Conservation (phyloP, 495 filamentous ascomycete genomes). For the Lasiosphaeriaceae sp. region DNA sequence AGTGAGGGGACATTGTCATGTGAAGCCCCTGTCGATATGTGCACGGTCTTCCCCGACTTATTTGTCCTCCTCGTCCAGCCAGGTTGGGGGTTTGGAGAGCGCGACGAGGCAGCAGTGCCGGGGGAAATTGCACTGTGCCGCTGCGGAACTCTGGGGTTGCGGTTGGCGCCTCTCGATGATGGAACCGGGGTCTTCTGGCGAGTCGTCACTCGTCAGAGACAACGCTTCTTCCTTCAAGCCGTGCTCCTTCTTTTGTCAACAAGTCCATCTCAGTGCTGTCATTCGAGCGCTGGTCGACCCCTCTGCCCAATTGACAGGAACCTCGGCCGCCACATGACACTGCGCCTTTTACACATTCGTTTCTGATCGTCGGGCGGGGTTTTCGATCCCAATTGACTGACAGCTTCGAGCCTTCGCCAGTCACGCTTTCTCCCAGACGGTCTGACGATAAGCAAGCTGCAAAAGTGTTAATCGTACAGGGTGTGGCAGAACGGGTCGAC, state of each 20-base stretch:
- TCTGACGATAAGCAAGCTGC: background rate
- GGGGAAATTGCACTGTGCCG: background rate
- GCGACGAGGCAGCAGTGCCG: background rate
- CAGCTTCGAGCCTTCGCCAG: background rate
- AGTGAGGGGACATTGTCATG: background rate
- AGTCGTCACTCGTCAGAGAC: background rate
- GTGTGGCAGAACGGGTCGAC: conserved; percentile 1
- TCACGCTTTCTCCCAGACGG: background rate
- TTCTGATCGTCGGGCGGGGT: conserved; percentile 10
- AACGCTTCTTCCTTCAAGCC: background rate
- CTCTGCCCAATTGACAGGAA: conserved; percentile 10
- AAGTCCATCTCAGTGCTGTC: conserved; percentile 11
- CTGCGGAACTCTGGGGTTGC: background rate
- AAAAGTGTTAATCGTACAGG: background rate
- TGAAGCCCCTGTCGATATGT: conserved; percentile 13
- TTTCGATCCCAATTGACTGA: background rate
- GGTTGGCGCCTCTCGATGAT: background rate
- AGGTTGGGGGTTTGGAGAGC: too few relatives aligned
- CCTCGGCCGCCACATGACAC: conserved; percentile 16
- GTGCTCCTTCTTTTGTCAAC: background rate
- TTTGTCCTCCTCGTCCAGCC: background rate
- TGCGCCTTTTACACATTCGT: conserved; percentile 1
- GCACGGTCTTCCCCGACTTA: conserved; percentile 13
- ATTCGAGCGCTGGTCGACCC: conserved; percentile 7
- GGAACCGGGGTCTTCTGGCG: background rate